Conservation (phyloP, 371 early-diverging fungal genomes). For the Rhizopus delemar region DNA sequence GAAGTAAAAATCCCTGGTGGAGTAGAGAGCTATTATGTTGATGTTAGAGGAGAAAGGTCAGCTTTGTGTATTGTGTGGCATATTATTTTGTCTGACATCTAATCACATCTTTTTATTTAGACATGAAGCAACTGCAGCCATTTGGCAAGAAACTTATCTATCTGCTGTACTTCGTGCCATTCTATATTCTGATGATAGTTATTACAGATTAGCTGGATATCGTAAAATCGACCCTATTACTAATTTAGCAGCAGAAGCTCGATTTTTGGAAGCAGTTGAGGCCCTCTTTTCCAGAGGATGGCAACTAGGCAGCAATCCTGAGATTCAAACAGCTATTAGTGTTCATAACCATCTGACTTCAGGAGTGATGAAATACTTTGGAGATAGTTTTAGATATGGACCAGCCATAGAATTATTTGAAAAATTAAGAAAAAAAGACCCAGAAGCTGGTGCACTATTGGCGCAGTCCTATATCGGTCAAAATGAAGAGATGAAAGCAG, state of each 20-base stretch:
- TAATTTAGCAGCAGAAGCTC: constrained; percentile 68
- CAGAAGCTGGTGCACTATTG: constrained; percentile 86
- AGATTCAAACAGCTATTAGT: constrained; percentile 86
- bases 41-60: constrained; percentile 74
- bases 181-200: constrained; percentile 84
- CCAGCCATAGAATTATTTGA: constrained; percentile 83
- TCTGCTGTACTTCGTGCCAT: constrained; percentile 88
- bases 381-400: constrained; percentile 74
- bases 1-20: constrained; percentile 97
- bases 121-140: constrained; percentile 73
- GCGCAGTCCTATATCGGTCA: constrained; percentile 77
- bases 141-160: constrained; percentile 91
- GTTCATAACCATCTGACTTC: constrained; percentile 83
- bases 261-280: constrained; percentile 83
- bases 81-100: no score
- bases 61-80: not conserved
- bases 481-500: constrained; percentile 90
- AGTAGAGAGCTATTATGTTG: constrained; percentile 90
- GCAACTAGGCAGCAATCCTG: constrained; percentile 90
- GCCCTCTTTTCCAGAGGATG: constrained; percentile 84
- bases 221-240: constrained; percentile 83
- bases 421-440: constrained; percentile 76
- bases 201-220: constrained; percentile 70
- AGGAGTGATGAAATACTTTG: constrained; percentile 86
- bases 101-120: constrained; percentile 14